Conservation (phyloP, 2,329 filamentous ascomycete species). For the Elsinoe perseae region DNA sequence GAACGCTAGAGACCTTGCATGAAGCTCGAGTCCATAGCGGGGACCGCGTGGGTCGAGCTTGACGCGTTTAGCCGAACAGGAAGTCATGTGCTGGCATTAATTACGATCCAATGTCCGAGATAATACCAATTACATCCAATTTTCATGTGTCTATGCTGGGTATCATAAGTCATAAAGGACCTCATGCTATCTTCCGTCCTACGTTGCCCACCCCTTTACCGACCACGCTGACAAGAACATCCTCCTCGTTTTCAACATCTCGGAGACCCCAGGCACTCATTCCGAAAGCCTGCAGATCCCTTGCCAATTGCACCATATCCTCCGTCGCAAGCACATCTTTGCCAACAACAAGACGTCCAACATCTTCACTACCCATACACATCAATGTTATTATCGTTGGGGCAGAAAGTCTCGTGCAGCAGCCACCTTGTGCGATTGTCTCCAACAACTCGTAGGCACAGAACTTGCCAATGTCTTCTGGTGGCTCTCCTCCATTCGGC, state of each 20-base stretch:
- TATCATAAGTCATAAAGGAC: constrained; percentile 18
- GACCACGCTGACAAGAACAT: constrained; percentile 84
- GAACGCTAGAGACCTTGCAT: not conserved
- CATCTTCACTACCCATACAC: constrained; percentile 97
- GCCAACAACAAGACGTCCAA: constrained; percentile 76
- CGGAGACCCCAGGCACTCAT: constrained; percentile 85
- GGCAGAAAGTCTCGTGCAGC: constrained; percentile 63
- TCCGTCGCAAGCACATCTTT: constrained; percentile 75
- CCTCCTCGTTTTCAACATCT: constrained; percentile 54
- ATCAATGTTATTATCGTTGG: constrained; percentile 76
- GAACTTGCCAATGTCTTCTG: constrained; percentile 81
- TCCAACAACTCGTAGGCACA: constrained; percentile 88
- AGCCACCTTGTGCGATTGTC: constrained; percentile 72
- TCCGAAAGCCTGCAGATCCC: constrained; percentile 83
- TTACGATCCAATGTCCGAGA: not conserved
- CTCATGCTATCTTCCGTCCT: constrained; percentile 69
- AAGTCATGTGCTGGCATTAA: not conserved
- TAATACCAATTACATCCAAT: not conserved
- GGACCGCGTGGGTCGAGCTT: not conserved
- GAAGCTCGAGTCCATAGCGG: constrained; percentile 6
- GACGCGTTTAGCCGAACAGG: not conserved
- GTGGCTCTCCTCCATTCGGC: constrained; percentile 69
- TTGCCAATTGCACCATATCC: constrained; percentile 67
- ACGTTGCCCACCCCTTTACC: constrained; percentile 91
- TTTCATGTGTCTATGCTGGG: constrained; percentile 14